Evolutionary conservation across 2,329 filamentous ascomycete genomes (phyloP).

Genomic region (Calonectria ilicicola): DNA sequence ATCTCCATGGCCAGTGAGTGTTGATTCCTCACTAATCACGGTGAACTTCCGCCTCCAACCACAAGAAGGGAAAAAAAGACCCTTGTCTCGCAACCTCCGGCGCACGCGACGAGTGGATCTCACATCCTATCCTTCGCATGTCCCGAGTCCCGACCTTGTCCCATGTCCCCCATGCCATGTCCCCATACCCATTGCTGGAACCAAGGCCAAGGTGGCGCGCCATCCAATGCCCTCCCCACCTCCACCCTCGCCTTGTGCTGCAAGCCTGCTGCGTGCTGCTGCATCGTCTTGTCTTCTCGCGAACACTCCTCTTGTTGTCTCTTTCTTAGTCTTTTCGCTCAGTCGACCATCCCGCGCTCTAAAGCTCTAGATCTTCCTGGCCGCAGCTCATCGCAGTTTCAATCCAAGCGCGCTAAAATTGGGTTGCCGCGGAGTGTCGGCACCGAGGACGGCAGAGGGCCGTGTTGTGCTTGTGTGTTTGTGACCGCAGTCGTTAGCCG

Average conservation of each 20-base stretch:
- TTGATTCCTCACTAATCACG: slow-evolving; percentile 13
- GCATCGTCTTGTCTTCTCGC: slow-evolving; percentile 3
- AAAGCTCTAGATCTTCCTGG: neutral
- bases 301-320: slow-evolving; percentile 7
- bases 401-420: neutral
- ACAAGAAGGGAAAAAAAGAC: slow-evolving; percentile 18
- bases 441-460: neutral
- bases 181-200: neutral
- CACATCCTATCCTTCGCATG: slow-evolving; percentile 12
- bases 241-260: neutral
- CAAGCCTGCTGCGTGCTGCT: slow-evolving; percentile 4
- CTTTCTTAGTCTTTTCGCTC: neutral
- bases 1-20: slow-evolving; percentile 6
- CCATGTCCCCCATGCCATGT: slow-evolving; percentile 27
- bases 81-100: slow-evolving; percentile 33
- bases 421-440: neutral
- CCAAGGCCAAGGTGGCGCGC: neutral
- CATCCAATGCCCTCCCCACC: neutral
- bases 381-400: neutral
- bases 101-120: slow-evolving; percentile 41
- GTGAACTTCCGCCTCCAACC: slow-evolving; percentile 7
- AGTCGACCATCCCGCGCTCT: neutral
- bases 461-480: neutral
- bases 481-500: neutral
- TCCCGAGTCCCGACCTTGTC: slow-evolving; percentile 28